These are phyloP conservation scores for Sphaerostilbella broomeana DNA, from an alignment of 2,329 filamentous ascomycete species.

Conservation along the genomic window DNA sequence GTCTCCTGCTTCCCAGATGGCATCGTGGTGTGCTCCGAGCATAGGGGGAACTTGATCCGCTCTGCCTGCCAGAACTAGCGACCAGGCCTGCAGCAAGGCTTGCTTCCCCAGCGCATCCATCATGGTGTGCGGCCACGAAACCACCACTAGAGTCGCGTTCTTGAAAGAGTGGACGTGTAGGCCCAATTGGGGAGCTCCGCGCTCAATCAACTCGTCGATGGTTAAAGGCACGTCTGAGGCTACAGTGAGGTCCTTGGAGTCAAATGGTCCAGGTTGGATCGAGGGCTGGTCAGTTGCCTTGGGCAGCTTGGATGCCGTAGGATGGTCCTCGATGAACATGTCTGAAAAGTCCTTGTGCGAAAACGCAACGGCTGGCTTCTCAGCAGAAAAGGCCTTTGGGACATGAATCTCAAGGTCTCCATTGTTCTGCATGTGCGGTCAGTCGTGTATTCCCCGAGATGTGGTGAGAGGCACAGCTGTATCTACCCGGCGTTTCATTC, in stretches of 20 bases:
- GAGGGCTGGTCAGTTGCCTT: slow-evolving; percentile 17
- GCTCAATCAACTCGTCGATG: slow-evolving; percentile 34
- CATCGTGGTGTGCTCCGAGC: slow-evolving; percentile 23
- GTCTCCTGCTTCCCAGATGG: slow-evolving; percentile 1
- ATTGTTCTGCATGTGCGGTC: slow-evolving; percentile 1
- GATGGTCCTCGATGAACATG: slow-evolving; percentile 34
- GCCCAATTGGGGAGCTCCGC: slow-evolving; percentile 39
- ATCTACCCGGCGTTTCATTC: slow-evolving; percentile 23
- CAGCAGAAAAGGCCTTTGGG: slow-evolving; percentile 22
- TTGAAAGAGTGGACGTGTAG: slow-evolving; percentile 42
- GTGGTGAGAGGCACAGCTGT: slow-evolving; percentile 21
- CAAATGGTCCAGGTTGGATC: slow-evolving; percentile 14
- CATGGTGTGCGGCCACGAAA: slow-evolving; percentile 42
- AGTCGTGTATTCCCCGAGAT: slow-evolving; percentile 12
- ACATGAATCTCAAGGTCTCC: slow-evolving; percentile 28
- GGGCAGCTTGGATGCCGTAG: slow-evolving; percentile 33
- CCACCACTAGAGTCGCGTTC: slow-evolving; percentile 41
- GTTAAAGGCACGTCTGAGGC: slow-evolving; percentile 16
- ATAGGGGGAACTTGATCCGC: slow-evolving; percentile 34
- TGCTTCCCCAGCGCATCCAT: slow-evolving; percentile 39
- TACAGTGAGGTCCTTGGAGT: slow-evolving; percentile 16
- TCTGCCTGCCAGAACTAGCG: slow-evolving; percentile 35
- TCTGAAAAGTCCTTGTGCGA: slow-evolving; percentile 29
- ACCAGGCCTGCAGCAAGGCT: slow-evolving; percentile 40
- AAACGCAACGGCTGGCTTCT: slow-evolving; percentile 34